Conservation (phyloP, 108 stramenopile species). For the Nitzschia sp. region DNA sequence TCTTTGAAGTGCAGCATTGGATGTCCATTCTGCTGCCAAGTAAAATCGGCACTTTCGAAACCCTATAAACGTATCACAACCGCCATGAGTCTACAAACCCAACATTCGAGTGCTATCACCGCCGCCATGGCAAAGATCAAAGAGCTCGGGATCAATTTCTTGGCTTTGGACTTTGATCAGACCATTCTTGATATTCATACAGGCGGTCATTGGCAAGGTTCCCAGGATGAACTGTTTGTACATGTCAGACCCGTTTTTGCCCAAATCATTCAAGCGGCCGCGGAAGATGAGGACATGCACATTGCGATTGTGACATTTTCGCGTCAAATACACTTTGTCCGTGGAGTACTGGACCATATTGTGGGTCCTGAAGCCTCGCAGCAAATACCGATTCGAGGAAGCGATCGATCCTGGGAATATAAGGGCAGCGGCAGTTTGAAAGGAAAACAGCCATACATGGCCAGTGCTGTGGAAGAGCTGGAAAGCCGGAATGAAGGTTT, state of each 20-base stretch:
- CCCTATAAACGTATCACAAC: too few relatives aligned
- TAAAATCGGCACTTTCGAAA: too few relatives aligned
- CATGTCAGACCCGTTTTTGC: conserved; percentile 91
- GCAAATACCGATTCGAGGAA: conserved; percentile 85
- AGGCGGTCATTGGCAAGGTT: conserved; percentile 84
- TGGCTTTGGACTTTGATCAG: conserved; percentile 94
- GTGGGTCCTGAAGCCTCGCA: conserved; percentile 29
- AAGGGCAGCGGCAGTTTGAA: conserved; percentile 64
- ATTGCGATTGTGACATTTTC: conserved; percentile 94
- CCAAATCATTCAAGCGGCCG: conserved; percentile 65
- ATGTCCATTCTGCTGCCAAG: too few relatives aligned
- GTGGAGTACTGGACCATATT: conserved; percentile 69
- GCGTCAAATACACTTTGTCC: conserved; percentile 73
- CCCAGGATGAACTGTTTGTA: conserved; percentile 64
- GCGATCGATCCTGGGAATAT: conserved; percentile 85
- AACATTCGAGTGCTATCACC: conserved; percentile 10
- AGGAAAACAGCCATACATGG: conserved; percentile 94
- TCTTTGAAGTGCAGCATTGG: too few relatives aligned
- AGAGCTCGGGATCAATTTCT: conserved; percentile 72
- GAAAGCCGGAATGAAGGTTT: conserved; percentile 31
- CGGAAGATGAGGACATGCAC: conserved; percentile 54
- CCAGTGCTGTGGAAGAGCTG: conserved; percentile 91
- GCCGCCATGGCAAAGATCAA: conserved; percentile 23
- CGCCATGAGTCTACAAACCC: too few relatives aligned
- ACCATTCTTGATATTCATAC: conserved; percentile 93